Base-by-base conservation (phyloP, 768 basidiomycete species). In the Lentinus tigrinus region DNA sequence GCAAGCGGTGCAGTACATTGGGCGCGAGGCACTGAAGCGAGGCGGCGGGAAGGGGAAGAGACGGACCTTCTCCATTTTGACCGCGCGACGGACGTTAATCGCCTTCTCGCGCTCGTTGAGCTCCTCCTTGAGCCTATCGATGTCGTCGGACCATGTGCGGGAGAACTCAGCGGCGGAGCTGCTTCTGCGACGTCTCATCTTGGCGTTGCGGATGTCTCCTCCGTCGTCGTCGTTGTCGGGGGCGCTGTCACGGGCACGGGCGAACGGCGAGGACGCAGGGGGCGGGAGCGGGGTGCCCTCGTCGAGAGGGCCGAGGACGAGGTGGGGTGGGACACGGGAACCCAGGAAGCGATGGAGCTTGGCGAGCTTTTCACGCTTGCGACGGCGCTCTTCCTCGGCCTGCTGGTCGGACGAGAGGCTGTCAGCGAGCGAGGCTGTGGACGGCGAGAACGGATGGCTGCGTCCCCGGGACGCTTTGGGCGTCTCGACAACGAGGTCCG, bases 51-150 rank as follows among this genome's bases (percentile, higher is more conserved):
- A 23, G 16, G 37, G 14, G 26, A 23, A 13, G 10, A n/a, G 39
- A 69, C 78, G 28, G 54, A 89, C 91, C 84, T 89, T 88, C 73
- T 93, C 90, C 90, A 94, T 93, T 73, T 93, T 94, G 67, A 86
- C 79, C 38, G 90, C 91, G 50, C 92, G 75, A 48, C 85, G 80
- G 46, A 94, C 90, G 65, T 89, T 89, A 67, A 88, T 81, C 14
- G 88, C 87, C 74, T 91, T 91, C 69, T 93, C 90, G 62, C 74
- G 78, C 27, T 83, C 84, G 64, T 85, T 80, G 47, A 93, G 77
- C 57, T 89, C 87, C 68, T 85, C 87, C 70, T 82, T 88, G 42
- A 85, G 70, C 31, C 88, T 77, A 60, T 90, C 88, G 38, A 81
- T 69, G 34, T 81, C 78, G 49, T 82, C 81, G 11, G 73, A 73